Evolutionary conservation across 75 land plant species (phyloP).

Genomic region (Cryptomeria japonica): DNA sequence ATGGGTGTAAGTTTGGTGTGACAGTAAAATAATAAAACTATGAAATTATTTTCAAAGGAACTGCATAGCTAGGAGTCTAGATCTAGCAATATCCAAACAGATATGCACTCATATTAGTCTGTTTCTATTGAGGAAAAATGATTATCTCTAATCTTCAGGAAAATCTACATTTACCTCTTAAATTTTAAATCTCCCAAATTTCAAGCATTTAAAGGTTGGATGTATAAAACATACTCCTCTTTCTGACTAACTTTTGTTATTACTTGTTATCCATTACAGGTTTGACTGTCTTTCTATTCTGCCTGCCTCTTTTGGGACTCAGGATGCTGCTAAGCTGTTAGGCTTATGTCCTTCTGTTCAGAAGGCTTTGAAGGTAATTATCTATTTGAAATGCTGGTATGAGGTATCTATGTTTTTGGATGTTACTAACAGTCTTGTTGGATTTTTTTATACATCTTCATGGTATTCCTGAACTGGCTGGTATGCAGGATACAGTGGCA

Average conservation of each 20-base stretch:
- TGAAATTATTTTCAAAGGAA: background rate
- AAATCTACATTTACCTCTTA: background rate
- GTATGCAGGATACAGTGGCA: conserved; percentile 24
- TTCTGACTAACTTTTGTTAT: conserved; percentile 11
- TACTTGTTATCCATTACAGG: conserved; percentile 43
- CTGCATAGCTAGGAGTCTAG: background rate
- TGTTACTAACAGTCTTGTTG: background rate
- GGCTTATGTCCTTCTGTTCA: conserved; percentile 82
- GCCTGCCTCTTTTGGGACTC: conserved; percentile 59
- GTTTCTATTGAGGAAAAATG: background rate
- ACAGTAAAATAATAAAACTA: background rate
- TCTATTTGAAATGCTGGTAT: background rate
- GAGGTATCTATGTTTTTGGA: background rate
- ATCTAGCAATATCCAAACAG: background rate
- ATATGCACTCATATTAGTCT: background rate
- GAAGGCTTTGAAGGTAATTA: conserved; percentile 68
- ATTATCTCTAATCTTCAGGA: background rate
- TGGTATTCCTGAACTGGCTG: background rate
- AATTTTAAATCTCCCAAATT: background rate
- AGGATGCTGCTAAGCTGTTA: conserved; percentile 80
- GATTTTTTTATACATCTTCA: background rate
- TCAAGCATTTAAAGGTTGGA: background rate
- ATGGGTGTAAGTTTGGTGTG: too few species aligned
- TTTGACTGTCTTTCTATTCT: conserved; percentile 78
- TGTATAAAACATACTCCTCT: background rate